Evolutionary conservation across 1,139 yeast genomes (phyloP).

Genomic region (Nakaseomyces bracarensis): DNA sequence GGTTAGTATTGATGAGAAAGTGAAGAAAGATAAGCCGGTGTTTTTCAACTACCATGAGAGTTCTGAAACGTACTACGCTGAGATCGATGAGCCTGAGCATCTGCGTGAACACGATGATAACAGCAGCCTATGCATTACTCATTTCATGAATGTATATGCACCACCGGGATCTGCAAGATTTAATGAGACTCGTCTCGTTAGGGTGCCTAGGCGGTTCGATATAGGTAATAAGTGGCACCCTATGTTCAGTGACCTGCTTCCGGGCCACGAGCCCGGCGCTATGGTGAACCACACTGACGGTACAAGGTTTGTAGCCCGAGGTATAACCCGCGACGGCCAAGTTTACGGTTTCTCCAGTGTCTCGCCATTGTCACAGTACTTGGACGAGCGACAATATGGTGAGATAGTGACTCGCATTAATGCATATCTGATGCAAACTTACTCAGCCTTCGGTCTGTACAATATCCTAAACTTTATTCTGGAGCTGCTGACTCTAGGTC

Average conservation of each 20-base stretch:
- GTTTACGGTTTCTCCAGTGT: slow-evolving; percentile 45
- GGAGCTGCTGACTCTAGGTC: slow-evolving; percentile 44
- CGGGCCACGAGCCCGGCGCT: slow-evolving; percentile 68
- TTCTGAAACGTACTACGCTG: slow-evolving; percentile 34
- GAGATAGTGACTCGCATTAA: slow-evolving; percentile 43
- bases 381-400: slow-evolving; percentile 36
- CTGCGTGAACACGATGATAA: slow-evolving; percentile 25
- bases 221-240: slow-evolving; percentile 37
- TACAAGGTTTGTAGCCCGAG: slow-evolving; percentile 33
- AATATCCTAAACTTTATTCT: slow-evolving; percentile 38
- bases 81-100: slow-evolving; percentile 13
- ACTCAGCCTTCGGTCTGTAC: slow-evolving; percentile 33
- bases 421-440: slow-evolving; percentile 36
- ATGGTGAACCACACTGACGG: slow-evolving; percentile 26
- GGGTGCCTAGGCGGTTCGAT: slow-evolving; percentile 50
- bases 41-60: slow-evolving; percentile 66
- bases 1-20: slow-evolving; percentile 11
- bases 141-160: slow-evolving; percentile 53
- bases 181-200: slow-evolving; percentile 45
- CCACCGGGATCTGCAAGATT: slow-evolving; percentile 31
- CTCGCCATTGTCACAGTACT: slow-evolving; percentile 45
- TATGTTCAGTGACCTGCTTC: slow-evolving; percentile 48
- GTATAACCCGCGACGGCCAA: slow-evolving; percentile 37
- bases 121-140: slow-evolving; percentile 44
- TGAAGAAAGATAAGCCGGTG: slow-evolving; percentile 20